A percentile compares a stretch with the other conserved stretches of the same genome.
These are phyloP conservation scores for Emiliania huxleyi DNA, from an alignment of 78 protist species.

Conservation along the genomic window DNA sequence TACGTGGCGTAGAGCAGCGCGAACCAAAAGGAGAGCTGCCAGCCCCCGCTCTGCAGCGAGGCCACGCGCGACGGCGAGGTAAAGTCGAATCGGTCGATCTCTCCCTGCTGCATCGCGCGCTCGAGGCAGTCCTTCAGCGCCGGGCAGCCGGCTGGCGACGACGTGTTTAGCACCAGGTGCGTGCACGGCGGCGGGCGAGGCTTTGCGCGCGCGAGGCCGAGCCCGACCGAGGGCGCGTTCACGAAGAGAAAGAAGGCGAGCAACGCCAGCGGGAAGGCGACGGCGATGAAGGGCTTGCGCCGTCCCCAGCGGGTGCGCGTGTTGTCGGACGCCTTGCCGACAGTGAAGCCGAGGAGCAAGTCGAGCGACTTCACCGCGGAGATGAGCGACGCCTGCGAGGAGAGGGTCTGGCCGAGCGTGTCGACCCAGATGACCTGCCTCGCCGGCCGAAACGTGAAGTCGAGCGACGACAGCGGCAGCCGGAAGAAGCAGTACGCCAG, in stretches of 20 bases:
- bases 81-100: background rate
- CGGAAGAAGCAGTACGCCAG: background rate
- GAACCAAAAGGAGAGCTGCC: background rate
- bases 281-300: background rate
- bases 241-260: background rate
- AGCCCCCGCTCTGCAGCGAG: background rate
- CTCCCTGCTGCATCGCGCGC: background rate
- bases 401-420: background rate
- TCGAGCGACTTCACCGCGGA: background rate
- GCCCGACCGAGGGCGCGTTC: background rate
- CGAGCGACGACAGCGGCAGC: background rate
- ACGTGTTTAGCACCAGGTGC: too few species aligned
- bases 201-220: background rate
- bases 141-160: too few species aligned
- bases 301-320: background rate
- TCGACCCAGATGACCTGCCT: background rate
- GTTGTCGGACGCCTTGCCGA: background rate
- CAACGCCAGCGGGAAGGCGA: background rate
- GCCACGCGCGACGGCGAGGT: background rate
- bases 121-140: background rate
- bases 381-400: background rate
- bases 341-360: background rate
- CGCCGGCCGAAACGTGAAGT: background rate
- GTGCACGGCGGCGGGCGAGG: too few species aligned
- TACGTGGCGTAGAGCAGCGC: background rate